Evolutionary conservation across 2,329 filamentous ascomycete species (phyloP).

Genomic region (Penicillium polonicum): DNA sequence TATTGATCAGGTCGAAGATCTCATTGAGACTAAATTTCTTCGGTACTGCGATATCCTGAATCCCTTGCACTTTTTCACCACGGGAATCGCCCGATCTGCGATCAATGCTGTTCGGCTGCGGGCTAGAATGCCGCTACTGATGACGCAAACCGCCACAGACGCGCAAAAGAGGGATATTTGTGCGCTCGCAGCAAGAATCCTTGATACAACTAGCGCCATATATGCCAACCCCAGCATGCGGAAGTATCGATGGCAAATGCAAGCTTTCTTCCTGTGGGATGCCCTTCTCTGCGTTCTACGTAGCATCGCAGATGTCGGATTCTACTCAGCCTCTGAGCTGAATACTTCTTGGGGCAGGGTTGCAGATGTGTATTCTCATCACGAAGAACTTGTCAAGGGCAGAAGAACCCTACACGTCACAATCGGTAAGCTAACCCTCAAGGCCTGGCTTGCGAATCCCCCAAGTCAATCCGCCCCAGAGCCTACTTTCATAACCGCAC

Average conservation of each 20-base stretch:
- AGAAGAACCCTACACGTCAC: slow-evolving; percentile 2
- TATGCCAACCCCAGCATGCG: slow-evolving; percentile 38
- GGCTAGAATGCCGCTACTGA: slow-evolving; percentile 41
- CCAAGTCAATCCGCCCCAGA: slow-evolving; percentile 1
- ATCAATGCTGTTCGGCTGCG: slow-evolving; percentile 45
- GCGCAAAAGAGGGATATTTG: slow-evolving; percentile 4
- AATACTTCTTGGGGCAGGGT: slow-evolving; percentile 46
- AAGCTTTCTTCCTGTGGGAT: slow-evolving; percentile 51
- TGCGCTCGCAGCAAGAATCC: slow-evolving; percentile 11
- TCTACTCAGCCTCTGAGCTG: slow-evolving; percentile 28
- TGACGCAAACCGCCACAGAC: slow-evolving; percentile 3
- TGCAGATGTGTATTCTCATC: slow-evolving; percentile 43
- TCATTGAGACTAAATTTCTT: slow-evolving; percentile 35
- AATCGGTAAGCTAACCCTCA: slow-evolving; percentile 5
- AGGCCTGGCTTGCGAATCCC: slow-evolving; percentile 14
- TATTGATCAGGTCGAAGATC: slow-evolving; percentile 33
- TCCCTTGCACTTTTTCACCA: slow-evolving; percentile 44
- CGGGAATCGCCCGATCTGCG: slow-evolving; percentile 43
- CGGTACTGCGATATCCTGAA: slow-evolving; percentile 37
- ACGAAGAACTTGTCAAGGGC: slow-evolving; percentile 41
- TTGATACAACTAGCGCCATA: slow-evolving; percentile 35
- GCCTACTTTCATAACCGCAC: slow-evolving; percentile 13
- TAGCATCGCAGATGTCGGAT: slow-evolving; percentile 34
- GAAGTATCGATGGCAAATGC: slow-evolving; percentile 45
- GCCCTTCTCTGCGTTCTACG: slow-evolving; percentile 49